Base-by-base conservation (phyloP, 495 filamentous ascomycete species). In the Trichocladium antarcticum region DNA sequence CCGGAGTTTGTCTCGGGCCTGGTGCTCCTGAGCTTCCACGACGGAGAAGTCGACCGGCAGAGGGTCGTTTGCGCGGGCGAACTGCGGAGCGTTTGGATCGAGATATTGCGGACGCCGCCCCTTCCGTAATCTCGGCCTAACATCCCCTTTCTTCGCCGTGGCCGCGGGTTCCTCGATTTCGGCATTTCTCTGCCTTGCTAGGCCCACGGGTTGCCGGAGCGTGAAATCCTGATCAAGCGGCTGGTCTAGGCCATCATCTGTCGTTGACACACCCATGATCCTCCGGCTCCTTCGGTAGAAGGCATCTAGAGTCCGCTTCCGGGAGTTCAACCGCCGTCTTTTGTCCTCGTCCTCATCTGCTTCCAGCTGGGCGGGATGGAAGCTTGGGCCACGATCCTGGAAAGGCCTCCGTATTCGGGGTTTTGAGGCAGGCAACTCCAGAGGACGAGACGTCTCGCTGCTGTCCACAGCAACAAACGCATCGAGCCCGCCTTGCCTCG, bases 91-190 rank as follows among this genome's bases (percentile, higher is more conserved):
- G 17, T 67, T 64, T 37, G 58, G 49, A 48, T 83, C 72, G 15
- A 85, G 35, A 8, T 68, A 70, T n/a, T 56, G 70, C 21, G 82
- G 82, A 0, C 55, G 62, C 3, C 64, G 58, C 45, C 71, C 68
- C 50, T 78, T 84, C 38, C 71, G 62, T 4, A 56, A 57, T 31
- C 59, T 64, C 4, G 59, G 35, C 34, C 57, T 66, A 43, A 49
- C 56, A 38, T 27, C 57, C 55, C 49, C 54, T 55, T 7, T 59
- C 50, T 31, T 60, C 49, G 20, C 62, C 12, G 0, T 65, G 9
- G 71, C 53, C 39, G 54, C 19, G 14, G 47, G 49, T n/a, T 54
- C 50, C 27, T 64, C 57, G 27, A 7, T 19, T 21, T 21, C 15
- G 24, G 27, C 10, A 20, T 9, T 47, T 35, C 5, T 32, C 31